phyloP scores from a whole-genome alignment of 78 protist genomes.

The Trichosphaerium sp. region DNA sequence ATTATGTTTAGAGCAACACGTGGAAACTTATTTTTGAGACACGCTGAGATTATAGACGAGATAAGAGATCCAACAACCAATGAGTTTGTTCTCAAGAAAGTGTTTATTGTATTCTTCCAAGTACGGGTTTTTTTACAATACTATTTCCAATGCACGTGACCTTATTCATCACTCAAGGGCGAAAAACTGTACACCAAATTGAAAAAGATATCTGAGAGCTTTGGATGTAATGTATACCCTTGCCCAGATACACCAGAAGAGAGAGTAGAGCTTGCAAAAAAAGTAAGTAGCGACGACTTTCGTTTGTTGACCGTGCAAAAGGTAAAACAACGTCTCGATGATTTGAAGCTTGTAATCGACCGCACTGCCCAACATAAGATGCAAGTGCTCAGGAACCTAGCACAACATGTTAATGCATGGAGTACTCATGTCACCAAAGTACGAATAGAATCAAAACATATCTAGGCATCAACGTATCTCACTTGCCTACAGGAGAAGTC shows the following conservation, averaged over 20 bases:
- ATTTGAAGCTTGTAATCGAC: conserved; percentile 27
- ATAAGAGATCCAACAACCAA: conserved; percentile 34
- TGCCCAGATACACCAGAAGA: conserved; percentile 59
- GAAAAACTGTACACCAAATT: conserved; percentile 51
- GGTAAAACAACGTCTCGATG: conserved; percentile 38
- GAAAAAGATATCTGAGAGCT: conserved; percentile 65
- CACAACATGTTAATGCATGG: conserved; percentile 29
- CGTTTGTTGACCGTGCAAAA: no score
- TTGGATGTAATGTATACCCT: conserved; percentile 66
- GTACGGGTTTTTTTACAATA: no score
- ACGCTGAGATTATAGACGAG: conserved; percentile 34
- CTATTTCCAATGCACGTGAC: no score
- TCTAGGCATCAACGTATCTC: no score
- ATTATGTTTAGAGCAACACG: conserved; percentile 74
- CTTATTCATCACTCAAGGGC: no score
- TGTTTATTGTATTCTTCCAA: conserved; percentile 68
- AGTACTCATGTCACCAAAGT: conserved; percentile 7
- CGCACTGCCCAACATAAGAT: conserved; percentile 43
- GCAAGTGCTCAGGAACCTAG: conserved; percentile 20
- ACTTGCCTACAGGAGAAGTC: no score
- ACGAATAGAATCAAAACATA: no score
- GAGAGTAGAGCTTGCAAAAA: conserved; percentile 26
- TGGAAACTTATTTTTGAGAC: conserved; percentile 74
- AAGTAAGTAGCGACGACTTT: conserved; percentile 33
- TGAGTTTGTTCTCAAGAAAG: conserved; percentile 31